These are phyloP conservation scores for Pleomassaria siparia DNA, from an alignment of 2,329 filamentous ascomycete genomes.

Conservation along the genomic window DNA sequence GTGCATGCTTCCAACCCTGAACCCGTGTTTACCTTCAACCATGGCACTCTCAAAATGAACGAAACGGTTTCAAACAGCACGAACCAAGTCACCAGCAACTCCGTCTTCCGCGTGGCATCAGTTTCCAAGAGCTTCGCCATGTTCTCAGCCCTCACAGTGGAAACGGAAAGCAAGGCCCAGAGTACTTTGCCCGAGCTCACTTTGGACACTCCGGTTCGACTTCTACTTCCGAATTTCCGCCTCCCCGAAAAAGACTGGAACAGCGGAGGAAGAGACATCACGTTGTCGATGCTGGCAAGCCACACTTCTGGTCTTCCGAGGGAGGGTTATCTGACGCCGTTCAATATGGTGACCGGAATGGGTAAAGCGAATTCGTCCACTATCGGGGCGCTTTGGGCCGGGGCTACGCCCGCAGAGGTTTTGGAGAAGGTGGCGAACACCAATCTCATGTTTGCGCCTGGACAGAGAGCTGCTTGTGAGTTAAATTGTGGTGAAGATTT, in stretches of 20 bases:
- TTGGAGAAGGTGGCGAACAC: conserved; percentile 19
- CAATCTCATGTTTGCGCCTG: conserved; percentile 33
- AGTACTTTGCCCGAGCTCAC: conserved; percentile 11
- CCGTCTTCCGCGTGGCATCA: conserved; percentile 33
- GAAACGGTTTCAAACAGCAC: conserved; percentile 15
- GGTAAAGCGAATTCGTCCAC: conserved; percentile 26
- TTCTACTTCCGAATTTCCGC: conserved; percentile 24
- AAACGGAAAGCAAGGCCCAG: conserved; percentile 13
- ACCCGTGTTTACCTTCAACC: conserved; percentile 28
- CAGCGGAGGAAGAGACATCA: conserved; percentile 35
- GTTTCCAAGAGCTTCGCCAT: conserved; percentile 33
- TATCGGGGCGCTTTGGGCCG: conserved; percentile 31
- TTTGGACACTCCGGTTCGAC: conserved; percentile 26
- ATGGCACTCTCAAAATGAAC: conserved; percentile 33
- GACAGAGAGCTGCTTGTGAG: conserved; percentile 27
- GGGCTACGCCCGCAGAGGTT: conserved; percentile 19
- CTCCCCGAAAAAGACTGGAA: conserved; percentile 29
- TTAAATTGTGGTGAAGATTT: background rate
- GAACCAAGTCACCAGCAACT: conserved; percentile 28
- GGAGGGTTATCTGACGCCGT: conserved; percentile 33
- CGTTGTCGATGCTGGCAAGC: conserved; percentile 34
- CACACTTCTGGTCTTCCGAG: conserved; percentile 31
- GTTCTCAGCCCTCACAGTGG: conserved; percentile 24
- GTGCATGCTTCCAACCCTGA: conserved; percentile 27
- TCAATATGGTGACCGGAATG: conserved; percentile 27